These are phyloP conservation scores for Cercophora newfieldiana DNA, from an alignment of 495 filamentous ascomycete genomes.

Conservation along the genomic window DNA sequence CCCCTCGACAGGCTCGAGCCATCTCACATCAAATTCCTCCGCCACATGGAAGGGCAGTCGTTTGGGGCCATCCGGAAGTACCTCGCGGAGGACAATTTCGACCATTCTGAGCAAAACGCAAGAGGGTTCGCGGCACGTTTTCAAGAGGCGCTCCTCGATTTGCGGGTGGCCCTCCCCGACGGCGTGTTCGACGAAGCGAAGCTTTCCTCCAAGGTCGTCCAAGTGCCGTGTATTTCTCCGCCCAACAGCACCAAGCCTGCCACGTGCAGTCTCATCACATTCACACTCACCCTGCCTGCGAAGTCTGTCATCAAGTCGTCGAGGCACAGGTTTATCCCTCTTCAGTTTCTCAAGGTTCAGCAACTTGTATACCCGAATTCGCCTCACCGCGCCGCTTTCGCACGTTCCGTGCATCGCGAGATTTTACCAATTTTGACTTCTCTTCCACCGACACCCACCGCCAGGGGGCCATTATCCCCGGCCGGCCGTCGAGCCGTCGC, in stretches of 20 bases:
- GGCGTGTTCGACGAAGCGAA: conserved; percentile 46
- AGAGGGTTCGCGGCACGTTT: conserved; percentile 38
- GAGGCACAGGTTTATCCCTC: conserved; percentile 44
- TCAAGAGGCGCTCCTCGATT: conserved; percentile 36
- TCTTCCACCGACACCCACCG: conserved; percentile 31
- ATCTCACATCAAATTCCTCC: conserved; percentile 59
- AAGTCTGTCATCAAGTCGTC: conserved; percentile 36
- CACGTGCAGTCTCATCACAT: conserved; percentile 43
- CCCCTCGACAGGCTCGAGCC: conserved; percentile 55
- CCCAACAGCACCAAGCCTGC: conserved; percentile 22
- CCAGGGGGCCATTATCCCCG: neutral
- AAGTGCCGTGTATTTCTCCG: conserved; percentile 41
- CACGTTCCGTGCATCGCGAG: conserved; percentile 47
- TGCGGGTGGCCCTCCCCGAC: conserved; percentile 42
- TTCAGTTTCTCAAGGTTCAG: conserved; percentile 52
- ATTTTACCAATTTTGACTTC: conserved; percentile 39
- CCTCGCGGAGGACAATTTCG: conserved; percentile 41
- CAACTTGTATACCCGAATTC: conserved; percentile 48
- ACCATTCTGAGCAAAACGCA: conserved; percentile 20
- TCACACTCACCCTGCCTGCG: conserved; percentile 48
- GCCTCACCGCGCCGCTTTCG: conserved; percentile 45
- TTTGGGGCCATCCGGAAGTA: conserved; percentile 52
- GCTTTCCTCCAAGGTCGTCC: conserved; percentile 38
- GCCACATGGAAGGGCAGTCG: conserved; percentile 58
- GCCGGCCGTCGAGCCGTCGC: neutral